A percentile compares a stretch with the other conserved stretches of the same genome.
phyloP scores from a whole-genome alignment of 129 eudicot species.

The Ambrosia trifida region DNA sequence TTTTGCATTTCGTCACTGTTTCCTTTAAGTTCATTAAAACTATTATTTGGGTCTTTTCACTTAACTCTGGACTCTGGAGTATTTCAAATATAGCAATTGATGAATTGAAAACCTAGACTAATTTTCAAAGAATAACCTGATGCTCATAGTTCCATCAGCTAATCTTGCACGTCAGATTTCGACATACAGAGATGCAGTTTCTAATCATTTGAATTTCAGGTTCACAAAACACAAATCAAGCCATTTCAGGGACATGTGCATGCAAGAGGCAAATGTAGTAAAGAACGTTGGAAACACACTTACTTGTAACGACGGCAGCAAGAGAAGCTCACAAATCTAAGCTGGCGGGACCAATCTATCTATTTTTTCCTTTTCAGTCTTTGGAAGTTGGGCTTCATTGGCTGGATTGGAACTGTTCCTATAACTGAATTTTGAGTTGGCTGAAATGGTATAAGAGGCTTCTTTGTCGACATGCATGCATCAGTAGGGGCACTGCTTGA shows the following conservation, averaged over 20 bases:
- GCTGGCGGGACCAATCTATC: conserved; percentile 30
- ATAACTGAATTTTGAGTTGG: conserved; percentile 44
- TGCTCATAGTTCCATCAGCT: not conserved
- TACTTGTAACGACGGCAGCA: conserved; percentile 27
- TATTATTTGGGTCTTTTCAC: not conserved
- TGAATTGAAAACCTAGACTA: conserved; percentile 8
- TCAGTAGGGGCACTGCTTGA: conserved; percentile 40
- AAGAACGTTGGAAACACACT: conserved; percentile 18
- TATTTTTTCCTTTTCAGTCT: conserved; percentile 62
- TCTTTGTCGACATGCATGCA: conserved; percentile 42
- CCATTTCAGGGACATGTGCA: conserved; percentile 1
- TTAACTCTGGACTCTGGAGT: not conserved
- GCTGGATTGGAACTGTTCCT: conserved; percentile 55
- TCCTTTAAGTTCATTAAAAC: not conserved
- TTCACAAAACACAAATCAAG: conserved; percentile 19
- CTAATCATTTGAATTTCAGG: conserved; percentile 21
- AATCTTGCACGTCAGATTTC: not conserved
- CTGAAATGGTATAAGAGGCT: conserved; percentile 69
- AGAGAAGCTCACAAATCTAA: conserved; percentile 25
- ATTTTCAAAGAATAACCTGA: conserved; percentile 1
- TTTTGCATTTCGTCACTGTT: not conserved
- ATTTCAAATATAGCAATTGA: not conserved
- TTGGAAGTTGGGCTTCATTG: conserved; percentile 77
- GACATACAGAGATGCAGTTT: conserved; percentile 20
- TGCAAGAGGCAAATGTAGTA: conserved; percentile 3